phyloP scores from a whole-genome alignment of 192 early-diverging fungal genomes.

The Podila verticillata region DNA sequence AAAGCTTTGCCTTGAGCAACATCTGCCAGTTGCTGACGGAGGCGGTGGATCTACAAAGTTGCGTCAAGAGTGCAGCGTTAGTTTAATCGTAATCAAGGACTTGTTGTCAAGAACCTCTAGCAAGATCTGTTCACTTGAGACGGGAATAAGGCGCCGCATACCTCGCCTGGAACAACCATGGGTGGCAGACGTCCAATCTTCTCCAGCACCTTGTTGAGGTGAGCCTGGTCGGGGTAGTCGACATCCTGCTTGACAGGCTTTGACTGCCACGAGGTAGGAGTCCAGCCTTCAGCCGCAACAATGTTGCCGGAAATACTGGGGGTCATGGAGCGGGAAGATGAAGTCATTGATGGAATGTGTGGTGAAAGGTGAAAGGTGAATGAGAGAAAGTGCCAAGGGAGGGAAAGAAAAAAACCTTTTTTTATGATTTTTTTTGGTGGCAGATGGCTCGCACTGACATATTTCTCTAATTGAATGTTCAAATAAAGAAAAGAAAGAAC shows the following conservation, averaged over 20 bases:
- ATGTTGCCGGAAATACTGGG: neutral
- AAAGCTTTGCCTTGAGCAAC: conserved; percentile 91
- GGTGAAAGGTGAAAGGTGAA: neutral
- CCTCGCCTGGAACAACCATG: conserved; percentile 84
- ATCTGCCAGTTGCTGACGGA: conserved; percentile 84
- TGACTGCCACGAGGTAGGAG: conserved; percentile 70
- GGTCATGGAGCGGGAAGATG: conserved; percentile 4
- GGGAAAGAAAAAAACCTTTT: neutral
- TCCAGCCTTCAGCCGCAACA: conserved; percentile 53
- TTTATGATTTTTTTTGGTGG: neutral
- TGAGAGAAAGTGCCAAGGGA: neutral
- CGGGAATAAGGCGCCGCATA: conserved; percentile 23
- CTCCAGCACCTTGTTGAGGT: conserved; percentile 72
- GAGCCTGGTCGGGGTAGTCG: conserved; percentile 75
- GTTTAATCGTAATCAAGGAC: too few relatives aligned
- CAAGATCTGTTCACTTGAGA: too few relatives aligned
- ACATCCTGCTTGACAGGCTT: conserved; percentile 89
- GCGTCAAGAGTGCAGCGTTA: neutral
- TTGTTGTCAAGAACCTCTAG: neutral
- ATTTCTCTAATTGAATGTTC: too few relatives aligned
- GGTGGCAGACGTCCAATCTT: conserved; percentile 85
- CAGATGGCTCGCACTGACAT: too few relatives aligned
- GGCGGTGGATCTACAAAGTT: conserved; percentile 70
- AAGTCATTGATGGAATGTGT: neutral
- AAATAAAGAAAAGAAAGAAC: too few relatives aligned